Evolutionary conservation across 169 alveolate genomes (phyloP).

Genomic region (Cryptosporidium meleagridis): DNA sequence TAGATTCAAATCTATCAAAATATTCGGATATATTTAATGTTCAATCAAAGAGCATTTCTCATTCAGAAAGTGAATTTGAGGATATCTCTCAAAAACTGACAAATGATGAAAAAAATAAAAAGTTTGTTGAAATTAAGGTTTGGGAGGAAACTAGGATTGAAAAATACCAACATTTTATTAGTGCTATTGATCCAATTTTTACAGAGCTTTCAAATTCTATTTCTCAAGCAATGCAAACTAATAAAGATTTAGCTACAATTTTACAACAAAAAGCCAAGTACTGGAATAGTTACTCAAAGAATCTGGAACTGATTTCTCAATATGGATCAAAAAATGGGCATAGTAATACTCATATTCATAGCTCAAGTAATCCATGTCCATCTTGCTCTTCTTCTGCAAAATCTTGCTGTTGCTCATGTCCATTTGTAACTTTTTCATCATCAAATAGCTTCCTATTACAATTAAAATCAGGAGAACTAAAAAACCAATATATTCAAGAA

Average conservation of each 20-base stretch:
- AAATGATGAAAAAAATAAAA: conserved; percentile 4
- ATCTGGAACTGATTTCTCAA: conserved; percentile 15
- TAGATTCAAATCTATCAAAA: conserved; percentile 26
- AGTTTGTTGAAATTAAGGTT: conserved; percentile 10
- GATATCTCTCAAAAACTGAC: background rate
- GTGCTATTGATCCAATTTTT: conserved; percentile 27
- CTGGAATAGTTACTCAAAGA: conserved; percentile 28
- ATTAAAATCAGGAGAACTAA: background rate
- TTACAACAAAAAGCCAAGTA: conserved; percentile 23
- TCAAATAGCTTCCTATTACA: background rate
- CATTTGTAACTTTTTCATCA: background rate
- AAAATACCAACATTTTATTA: conserved; percentile 10
- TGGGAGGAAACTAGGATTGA: conserved; percentile 57
- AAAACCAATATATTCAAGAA: background rate
- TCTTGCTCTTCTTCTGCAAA: conserved; percentile 1
- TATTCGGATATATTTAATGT: conserved; percentile 19
- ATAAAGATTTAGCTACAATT: conserved; percentile 19
- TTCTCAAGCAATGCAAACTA: conserved; percentile 29
- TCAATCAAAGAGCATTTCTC: background rate
- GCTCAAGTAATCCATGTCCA: background rate
- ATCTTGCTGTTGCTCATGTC: background rate
- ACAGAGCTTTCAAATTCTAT: conserved; percentile 19
- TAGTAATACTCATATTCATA: conserved; percentile 1
- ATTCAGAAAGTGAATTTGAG: background rate
- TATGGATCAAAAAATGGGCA: background rate